Conservation (phyloP, 1,284 basidiomycete species). For the Rhodotorula mucilaginosa region DNA sequence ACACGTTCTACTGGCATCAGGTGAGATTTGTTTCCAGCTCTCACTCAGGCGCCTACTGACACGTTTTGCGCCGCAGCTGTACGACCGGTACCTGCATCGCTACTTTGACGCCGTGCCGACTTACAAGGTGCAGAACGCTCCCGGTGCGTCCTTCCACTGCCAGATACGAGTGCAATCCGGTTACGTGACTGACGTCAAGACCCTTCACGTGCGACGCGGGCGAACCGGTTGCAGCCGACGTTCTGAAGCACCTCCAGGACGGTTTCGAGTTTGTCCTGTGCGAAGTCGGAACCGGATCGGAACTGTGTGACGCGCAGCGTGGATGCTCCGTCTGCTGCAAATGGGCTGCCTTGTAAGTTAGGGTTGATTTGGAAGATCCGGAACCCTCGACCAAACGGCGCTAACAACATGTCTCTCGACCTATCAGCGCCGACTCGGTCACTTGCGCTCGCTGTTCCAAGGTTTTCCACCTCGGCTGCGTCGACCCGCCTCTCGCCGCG, state of each 20-base stretch:
- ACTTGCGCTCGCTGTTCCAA: constrained; percentile 86
- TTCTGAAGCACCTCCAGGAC: constrained; percentile 57
- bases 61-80: constrained; percentile 30
- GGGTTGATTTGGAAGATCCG: neutral
- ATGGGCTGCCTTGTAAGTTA: constrained; percentile 79
- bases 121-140: constrained; percentile 74
- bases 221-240: constrained; percentile 38
- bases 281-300: constrained; percentile 86
- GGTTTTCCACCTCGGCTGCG: constrained; percentile 92
- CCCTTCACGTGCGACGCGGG: neutral
- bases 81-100: constrained; percentile 93
- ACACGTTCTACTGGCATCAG: constrained; percentile 44
- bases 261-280: constrained; percentile 94
- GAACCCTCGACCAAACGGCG: neutral
- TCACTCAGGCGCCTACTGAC: no score
- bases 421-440: constrained; percentile 76
- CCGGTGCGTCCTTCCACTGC: constrained; percentile 58
- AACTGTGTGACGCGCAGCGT: constrained; percentile 81
- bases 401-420: constrained; percentile 3
- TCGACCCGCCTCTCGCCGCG: constrained; percentile 85
- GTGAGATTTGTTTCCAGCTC: constrained; percentile 9
- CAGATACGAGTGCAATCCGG: no score
- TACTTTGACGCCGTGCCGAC: constrained; percentile 94
- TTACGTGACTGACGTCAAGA: neutral
- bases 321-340: constrained; percentile 79